Evolutionary conservation across 2,329 filamentous ascomycete species (phyloP).

Genomic region (Clathrospora elynae): DNA sequence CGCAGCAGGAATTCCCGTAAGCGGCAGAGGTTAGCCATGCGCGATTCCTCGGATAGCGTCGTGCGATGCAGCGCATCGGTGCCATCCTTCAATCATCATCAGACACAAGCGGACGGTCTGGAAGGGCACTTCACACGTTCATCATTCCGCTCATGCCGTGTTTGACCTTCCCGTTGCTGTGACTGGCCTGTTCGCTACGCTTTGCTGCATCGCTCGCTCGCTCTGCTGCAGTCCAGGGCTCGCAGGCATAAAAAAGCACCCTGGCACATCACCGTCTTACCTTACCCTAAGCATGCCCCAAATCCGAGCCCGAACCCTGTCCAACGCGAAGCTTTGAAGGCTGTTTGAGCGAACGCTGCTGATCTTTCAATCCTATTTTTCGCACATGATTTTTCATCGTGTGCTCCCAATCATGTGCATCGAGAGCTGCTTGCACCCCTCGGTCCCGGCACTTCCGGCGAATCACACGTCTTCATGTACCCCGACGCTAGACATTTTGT

Average conservation of each 20-base stretch:
- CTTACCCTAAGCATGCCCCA: conserved; percentile 41
- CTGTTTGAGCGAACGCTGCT: conserved; percentile 41
- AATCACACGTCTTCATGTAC: conserved; percentile 28
- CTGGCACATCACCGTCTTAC: conserved; percentile 40
- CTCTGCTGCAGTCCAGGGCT: conserved; percentile 13
- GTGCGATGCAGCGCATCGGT: conserved; percentile 21
- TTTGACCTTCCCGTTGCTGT: conserved; percentile 27
- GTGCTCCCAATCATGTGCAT: conserved; percentile 38
- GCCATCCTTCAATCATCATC: conserved; percentile 27
- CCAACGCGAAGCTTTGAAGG: conserved; percentile 42
- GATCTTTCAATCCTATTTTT: conserved; percentile 42
- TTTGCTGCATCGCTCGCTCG: conserved; percentile 9
- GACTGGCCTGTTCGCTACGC: conserved; percentile 9
- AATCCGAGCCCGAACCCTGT: conserved; percentile 46
- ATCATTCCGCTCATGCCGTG: conserved; percentile 40
- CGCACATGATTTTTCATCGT: conserved; percentile 41
- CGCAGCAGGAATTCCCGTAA: conserved; percentile 27
- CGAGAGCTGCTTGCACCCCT: conserved; percentile 30
- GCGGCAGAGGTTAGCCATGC: conserved; percentile 30
- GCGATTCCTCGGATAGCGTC: conserved; percentile 25
- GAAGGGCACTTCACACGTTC: conserved; percentile 31
- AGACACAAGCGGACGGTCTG: conserved; percentile 33
- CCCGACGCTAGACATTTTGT: conserved; percentile 28
- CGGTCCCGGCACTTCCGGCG: conserved; percentile 24
- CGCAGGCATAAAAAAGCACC: conserved; percentile 23